phyloP scores from a whole-genome alignment of 148 eudicot genomes.

The Gaultheria prostrata region DNA sequence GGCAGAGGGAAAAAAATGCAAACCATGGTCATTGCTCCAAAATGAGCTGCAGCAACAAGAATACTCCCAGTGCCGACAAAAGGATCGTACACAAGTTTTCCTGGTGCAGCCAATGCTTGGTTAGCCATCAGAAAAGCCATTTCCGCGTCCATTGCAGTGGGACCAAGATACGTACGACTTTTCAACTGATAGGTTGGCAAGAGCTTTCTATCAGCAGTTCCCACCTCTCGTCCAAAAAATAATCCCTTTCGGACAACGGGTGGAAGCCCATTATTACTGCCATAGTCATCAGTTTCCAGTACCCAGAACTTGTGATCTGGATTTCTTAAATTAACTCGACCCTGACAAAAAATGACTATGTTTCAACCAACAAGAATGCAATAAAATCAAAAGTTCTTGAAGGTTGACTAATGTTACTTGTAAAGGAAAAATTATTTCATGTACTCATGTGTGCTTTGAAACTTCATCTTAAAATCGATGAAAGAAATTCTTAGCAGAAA shows the following conservation, averaged over 20 bases:
- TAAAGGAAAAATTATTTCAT: not conserved
- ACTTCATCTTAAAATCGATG: not conserved
- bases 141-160: conserved; percentile 99
- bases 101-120: conserved; percentile 81
- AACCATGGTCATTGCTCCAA: conserved; percentile 99
- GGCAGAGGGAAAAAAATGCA: conserved; percentile 20
- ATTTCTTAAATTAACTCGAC: conserved; percentile 60
- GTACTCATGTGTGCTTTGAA: not conserved
- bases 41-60: conserved; percentile 88
- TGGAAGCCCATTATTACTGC: conserved; percentile 77
- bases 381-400: not conserved
- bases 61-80: conserved; percentile 99
- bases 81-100: conserved; percentile 91
- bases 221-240: conserved; percentile 91
- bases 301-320: conserved; percentile 88
- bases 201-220: conserved; percentile 82
- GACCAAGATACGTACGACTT: conserved; percentile 90
- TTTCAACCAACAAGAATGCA: not conserved
- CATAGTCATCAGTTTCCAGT: conserved; percentile 85
- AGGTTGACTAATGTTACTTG: not conserved
- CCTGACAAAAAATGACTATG: conserved; percentile 44
- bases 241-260: conserved; percentile 70
- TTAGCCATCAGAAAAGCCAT: conserved; percentile 99
- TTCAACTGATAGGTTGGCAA: conserved; percentile 91
- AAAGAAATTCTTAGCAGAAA: not conserved